Evolutionary conservation across 345 rosid species (phyloP).

Genomic region (Populus ilicifolia): DNA sequence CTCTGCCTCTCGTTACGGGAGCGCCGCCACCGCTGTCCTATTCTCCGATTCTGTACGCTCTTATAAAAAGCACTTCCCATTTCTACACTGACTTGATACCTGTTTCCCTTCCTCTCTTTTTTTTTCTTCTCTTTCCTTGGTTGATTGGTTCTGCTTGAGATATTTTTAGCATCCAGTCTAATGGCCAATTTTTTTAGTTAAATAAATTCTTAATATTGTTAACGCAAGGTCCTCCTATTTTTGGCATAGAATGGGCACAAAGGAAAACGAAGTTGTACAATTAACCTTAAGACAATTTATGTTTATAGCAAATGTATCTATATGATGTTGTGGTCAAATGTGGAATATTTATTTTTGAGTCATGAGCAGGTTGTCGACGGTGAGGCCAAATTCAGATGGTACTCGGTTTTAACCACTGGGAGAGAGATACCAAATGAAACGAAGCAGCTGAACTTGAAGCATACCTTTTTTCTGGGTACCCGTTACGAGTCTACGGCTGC

Average conservation of each 20-base stretch:
- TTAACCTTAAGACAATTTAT: too few species aligned
- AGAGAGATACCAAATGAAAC: constrained; percentile 13
- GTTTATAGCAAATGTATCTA: background rate
- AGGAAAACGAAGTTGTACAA: too few species aligned
- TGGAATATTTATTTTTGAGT: background rate
- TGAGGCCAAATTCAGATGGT: constrained; percentile 48
- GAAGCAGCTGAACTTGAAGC: constrained; percentile 29
- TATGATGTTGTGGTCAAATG: background rate
- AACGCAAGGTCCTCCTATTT: too few species aligned
- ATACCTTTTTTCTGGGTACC: constrained; percentile 37
- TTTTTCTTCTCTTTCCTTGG: background rate
- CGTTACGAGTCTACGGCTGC: constrained; percentile 67
- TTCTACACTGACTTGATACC: background rate
- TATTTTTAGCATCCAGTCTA: too few species aligned
- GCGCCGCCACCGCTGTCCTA: constrained; percentile 34
- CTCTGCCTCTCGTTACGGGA: constrained; percentile 24
- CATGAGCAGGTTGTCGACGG: constrained; percentile 41
- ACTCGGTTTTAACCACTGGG: constrained; percentile 46
- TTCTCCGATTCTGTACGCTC: constrained; percentile 33
- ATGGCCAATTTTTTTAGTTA: too few species aligned
- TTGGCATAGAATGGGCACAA: too few species aligned
- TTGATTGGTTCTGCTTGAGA: too few species aligned
- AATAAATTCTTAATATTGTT: too few species aligned
- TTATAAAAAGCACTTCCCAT: constrained; percentile 32
- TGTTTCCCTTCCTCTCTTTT: background rate